Evolutionary conservation across 2,329 filamentous ascomycete genomes (phyloP), one percentile per base, ranked within the genome.

Genomic region (Iodosphaeria phyllophila): DNA sequence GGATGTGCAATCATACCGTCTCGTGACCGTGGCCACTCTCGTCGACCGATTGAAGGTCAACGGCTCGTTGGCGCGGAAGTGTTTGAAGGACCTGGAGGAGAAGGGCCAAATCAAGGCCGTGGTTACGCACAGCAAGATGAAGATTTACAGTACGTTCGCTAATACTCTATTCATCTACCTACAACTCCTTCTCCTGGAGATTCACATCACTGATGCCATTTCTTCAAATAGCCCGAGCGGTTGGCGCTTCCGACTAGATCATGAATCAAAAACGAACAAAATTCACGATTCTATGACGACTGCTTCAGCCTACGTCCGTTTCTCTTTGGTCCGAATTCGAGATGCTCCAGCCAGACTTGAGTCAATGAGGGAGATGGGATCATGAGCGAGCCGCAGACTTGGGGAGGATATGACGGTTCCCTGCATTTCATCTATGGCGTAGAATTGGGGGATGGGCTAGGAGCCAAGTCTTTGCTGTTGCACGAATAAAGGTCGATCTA

Each of bases 21-120:
- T 98, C 58, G 83, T 98, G 64, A 95, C 89, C 54, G 78, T 95
- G 50, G 84, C 89, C 50, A 86, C 82, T 48, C 83, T 98, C 51
- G 89, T 98, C 72, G 89, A 98, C 64, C 75, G 89, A 61, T 74
- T 98, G 60, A 98, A 98, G 83, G 91, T 98, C 71, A 98, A 98
- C 69, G 91, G 89, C 52, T 92, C 82, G 46, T 67, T 98, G 51
- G 89, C 89, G 43, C 75, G 89, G 52, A 65, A 70, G 63, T 86
- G 80, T 59, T 66, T 95, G 42, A 65, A 65, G 53, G 86, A 95
- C 53, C 70, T 95, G 46, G 86, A 95, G 75, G 82, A 91, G 70
- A 89, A 84, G 73, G 89, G 86, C 47, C 71, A 82, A 60, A 98
- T 98, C 68, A 92, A 89, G 75, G 86, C 91, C 61, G 70, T 98